These are phyloP conservation scores for Phaeosphaeriaceae sp. DNA, from an alignment of 2,329 filamentous ascomycete genomes.

Conservation along the genomic window DNA sequence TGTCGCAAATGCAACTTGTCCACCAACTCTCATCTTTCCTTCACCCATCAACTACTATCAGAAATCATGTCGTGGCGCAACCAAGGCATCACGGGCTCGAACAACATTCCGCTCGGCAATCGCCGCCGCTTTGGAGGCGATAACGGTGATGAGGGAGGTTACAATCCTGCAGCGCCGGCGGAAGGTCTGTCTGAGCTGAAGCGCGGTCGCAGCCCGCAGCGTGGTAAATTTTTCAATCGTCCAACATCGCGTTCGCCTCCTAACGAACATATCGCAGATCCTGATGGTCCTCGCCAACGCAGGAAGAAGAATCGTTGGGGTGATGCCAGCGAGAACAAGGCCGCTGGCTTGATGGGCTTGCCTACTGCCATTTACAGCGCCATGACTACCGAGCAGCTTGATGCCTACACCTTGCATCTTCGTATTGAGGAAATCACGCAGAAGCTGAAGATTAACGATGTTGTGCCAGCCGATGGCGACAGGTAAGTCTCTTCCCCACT, in stretches of 20 bases:
- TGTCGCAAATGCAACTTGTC: constrained; percentile 7
- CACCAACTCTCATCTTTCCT: constrained; percentile 18
- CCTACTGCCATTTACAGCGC: constrained; percentile 95
- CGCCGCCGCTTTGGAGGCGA: constrained; percentile 79
- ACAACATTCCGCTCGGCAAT: constrained; percentile 94
- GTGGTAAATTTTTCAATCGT: constrained; percentile 63
- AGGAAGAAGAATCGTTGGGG: constrained; percentile 99
- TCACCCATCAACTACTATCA: constrained; percentile 18
- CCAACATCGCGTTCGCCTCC: neutral
- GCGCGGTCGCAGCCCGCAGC: constrained; percentile 91
- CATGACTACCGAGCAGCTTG: constrained; percentile 98
- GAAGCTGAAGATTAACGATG: constrained; percentile 98
- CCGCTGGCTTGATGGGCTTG: constrained; percentile 94
- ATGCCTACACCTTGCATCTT: constrained; percentile 94
- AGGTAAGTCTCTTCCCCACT: constrained; percentile 64
- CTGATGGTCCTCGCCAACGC: constrained; percentile 83
- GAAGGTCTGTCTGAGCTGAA: constrained; percentile 67
- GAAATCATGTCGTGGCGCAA: constrained; percentile 69
- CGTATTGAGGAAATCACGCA: constrained; percentile 99
- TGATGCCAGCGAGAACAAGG: constrained; percentile 97
- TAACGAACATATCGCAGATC: constrained; percentile 35
- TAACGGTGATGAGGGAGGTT: constrained; percentile 52
- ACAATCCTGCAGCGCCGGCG: constrained; percentile 54
- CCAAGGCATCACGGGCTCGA: constrained; percentile 92
- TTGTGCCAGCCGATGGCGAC: constrained; percentile 94